Evolutionary conservation across 306 rosid genomes (phyloP), one percentile per base, ranked within the genome.

Genomic region (Trifolium subterraneum): DNA sequence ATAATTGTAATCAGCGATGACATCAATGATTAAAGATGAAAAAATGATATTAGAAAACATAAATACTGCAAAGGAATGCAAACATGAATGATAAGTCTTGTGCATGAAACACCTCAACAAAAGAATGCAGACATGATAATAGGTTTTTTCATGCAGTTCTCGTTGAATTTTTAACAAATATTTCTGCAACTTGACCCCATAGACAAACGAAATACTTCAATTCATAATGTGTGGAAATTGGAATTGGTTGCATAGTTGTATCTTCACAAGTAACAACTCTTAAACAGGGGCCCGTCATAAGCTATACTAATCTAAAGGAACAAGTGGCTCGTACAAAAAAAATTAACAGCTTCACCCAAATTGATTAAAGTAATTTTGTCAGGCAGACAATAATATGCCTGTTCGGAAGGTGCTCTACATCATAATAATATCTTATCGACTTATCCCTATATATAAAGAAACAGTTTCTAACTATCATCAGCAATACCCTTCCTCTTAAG

Each of bases 1-100:
- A 70, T 22, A 80, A 73, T 79, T 56, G 75, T 54, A 64, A 62
- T 66, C 70, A 71, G 68, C 8, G 48, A 55, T 45, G 68, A 55
- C 74, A 66, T 79, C 45, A 79, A 70, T 25, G 14, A 69, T 18
- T 62, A 56, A 71, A 66, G 38, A 70, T 70, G 15, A 56, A 20
- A 50, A 68, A 22, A 22, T 22, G 54, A 12, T 3, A 41, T 41
- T 64, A 8, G 55, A 3, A 8, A 71, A 25, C 68, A 44, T 0
- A 38, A 3, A 59, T 50, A 36, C 48, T 41, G 50, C 31, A 39
- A 72, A 22, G 25, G 51, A 48, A 78, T 31, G n/a, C 3, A 72
- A 38, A 63, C 45, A 20, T 60, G 20, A 38, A 22, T 19, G 18
- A 39, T 10, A 76, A 66, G 8, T 19, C 35, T 4, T 44, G 64